A percentile compares a stretch with the other conserved stretches of the same genome.
phyloP scores from a whole-genome alignment of 768 basidiomycete genomes.

The Boletus patriciae region DNA sequence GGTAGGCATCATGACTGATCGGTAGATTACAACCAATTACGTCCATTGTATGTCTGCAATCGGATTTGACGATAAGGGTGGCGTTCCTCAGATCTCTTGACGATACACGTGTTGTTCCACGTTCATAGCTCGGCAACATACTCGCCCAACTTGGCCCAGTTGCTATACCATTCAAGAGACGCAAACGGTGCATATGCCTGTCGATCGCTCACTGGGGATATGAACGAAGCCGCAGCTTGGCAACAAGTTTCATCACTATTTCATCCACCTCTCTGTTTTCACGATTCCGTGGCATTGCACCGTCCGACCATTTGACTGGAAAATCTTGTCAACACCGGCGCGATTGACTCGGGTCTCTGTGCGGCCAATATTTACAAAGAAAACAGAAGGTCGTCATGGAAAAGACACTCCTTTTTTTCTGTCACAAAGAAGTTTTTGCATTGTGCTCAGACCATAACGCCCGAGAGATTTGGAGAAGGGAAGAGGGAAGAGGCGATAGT shows the following conservation, averaged over 20 bases:
- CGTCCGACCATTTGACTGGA: neutral
- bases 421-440: neutral
- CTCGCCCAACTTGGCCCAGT: neutral
- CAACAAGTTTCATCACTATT: slow-evolving; percentile 33
- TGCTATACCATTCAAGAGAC: slow-evolving; percentile 5
- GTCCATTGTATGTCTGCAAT: slow-evolving; percentile 4
- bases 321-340: slow-evolving; percentile 20
- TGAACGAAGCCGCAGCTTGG: slow-evolving; percentile 11
- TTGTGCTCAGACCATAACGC: neutral
- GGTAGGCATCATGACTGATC: neutral
- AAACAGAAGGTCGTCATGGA: neutral
- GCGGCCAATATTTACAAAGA: neutral
- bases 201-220: slow-evolving; percentile 25
- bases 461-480: neutral
- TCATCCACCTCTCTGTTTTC: slow-evolving; percentile 28
- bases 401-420: neutral
- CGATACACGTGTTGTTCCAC: slow-evolving; percentile 23
- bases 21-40: neutral
- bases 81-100: slow-evolving; percentile 7
- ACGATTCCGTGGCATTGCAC: slow-evolving; percentile 31
- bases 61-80: slow-evolving; percentile 31
- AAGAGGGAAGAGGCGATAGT: slow-evolving; percentile 17
- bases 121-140: slow-evolving; percentile 7
- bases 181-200: slow-evolving; percentile 2
- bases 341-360: slow-evolving; percentile 26